A percentile compares a stretch with the other conserved stretches of the same genome.
Conservation (phyloP, 805 yeast genomes). For the Wickerhamomyces mucosus region DNA sequence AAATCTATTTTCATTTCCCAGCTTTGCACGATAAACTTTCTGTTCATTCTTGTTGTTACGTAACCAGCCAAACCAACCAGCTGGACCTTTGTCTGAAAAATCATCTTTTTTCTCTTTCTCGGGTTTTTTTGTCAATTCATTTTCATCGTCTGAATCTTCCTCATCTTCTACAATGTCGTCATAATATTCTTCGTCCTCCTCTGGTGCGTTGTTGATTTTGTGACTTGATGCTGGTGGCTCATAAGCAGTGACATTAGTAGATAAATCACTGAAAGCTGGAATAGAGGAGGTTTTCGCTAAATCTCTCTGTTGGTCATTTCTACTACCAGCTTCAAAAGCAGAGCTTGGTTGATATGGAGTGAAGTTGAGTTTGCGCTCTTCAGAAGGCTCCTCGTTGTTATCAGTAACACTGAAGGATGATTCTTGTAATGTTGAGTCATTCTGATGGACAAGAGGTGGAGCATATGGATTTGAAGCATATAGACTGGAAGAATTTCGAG, state of each 20-base stretch:
- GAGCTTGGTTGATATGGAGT: constrained; percentile 5
- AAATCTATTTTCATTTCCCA: constrained; percentile 71
- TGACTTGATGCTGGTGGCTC: constrained; percentile 18
- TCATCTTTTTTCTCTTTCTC: constrained; percentile 12
- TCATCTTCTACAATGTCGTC: constrained; percentile 34
- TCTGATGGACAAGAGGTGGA: constrained; percentile 1
- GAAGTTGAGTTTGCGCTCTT: constrained; percentile 5
- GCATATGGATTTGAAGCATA: constrained; percentile 3
- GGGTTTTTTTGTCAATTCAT: constrained; percentile 14
- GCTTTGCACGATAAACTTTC: constrained; percentile 72
- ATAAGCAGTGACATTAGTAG: constrained; percentile 16
- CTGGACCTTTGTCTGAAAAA: constrained; percentile 3
- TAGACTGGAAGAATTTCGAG: too few species aligned
- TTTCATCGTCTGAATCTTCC: constrained; percentile 25
- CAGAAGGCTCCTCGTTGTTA: too few species aligned
- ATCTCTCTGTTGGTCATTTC: background rate
- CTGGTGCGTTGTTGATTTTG: constrained; percentile 13
- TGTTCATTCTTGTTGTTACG: constrained; percentile 52
- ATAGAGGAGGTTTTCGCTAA: constrained; percentile 4
- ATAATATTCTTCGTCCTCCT: constrained; percentile 38
- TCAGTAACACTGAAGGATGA: background rate
- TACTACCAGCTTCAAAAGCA: constrained; percentile 1
- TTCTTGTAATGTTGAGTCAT: background rate
- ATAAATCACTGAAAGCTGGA: too few species aligned
- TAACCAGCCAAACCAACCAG: constrained; percentile 56